Percentiles rank a stretch among this genome's conserved stretches.
phyloP scores from a whole-genome alignment of 345 rosid genomes.

The Eucalyptus melliodora region DNA sequence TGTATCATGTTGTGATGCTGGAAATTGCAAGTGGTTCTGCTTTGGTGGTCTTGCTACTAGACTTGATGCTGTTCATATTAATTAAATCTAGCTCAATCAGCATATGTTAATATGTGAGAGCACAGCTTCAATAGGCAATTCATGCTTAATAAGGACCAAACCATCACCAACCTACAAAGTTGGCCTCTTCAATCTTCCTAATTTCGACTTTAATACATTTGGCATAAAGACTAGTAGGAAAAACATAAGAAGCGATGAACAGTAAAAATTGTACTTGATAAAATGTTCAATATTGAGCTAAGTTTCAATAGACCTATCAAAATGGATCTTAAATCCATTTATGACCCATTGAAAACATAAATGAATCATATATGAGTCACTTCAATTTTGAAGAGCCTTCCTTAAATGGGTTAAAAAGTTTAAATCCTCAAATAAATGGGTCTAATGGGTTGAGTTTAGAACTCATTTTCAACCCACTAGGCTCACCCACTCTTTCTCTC shows the following conservation, averaged over 20 bases:
- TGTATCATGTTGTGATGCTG: background rate
- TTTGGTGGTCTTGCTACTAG: background rate
- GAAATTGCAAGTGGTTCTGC: background rate
- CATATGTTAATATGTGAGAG: background rate
- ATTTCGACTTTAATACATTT: background rate
- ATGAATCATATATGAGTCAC: too few relatives aligned
- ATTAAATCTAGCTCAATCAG: background rate
- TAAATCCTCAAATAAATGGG: too few relatives aligned
- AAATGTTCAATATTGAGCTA: background rate
- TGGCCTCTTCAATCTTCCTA: background rate
- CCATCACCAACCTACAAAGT: background rate
- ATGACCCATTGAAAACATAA: too few relatives aligned
- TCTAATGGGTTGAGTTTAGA: too few relatives aligned
- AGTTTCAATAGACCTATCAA: too few relatives aligned
- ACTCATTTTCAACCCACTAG: too few relatives aligned
- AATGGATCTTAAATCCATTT: too few relatives aligned
- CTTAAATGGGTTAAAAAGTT: too few relatives aligned
- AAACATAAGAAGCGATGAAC: background rate
- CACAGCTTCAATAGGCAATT: background rate
- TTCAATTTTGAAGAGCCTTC: too few relatives aligned
- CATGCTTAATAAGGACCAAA: background rate
- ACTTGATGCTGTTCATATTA: background rate
- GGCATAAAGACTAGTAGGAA: background rate
- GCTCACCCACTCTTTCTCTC: too few relatives aligned
- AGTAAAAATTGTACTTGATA: background rate